Evolutionary conservation across 352 stramenopile genomes (phyloP).

Genomic region (Phytophthora colocasiae): DNA sequence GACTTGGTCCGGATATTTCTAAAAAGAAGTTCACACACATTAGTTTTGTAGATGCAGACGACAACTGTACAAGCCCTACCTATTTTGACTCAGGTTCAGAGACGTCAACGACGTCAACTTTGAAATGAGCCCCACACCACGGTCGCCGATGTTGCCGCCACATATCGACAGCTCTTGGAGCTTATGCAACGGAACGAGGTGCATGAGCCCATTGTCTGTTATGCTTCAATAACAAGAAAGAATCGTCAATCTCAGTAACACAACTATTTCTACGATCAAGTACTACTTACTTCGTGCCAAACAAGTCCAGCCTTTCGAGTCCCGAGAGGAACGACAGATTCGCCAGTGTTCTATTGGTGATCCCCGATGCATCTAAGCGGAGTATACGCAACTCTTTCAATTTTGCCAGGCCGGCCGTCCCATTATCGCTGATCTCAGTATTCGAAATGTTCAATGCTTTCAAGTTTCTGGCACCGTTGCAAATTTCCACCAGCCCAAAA

Average conservation of each 20-base stretch:
- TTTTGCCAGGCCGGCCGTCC: conserved; percentile 52
- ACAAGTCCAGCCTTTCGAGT: conserved; percentile 74
- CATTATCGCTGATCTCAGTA: conserved; percentile 73
- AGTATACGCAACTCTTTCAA: conserved; percentile 67
- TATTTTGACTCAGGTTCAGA: conserved; percentile 88
- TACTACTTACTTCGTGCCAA: conserved; percentile 66
- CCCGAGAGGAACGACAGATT: conserved; percentile 61
- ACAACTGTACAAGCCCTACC: conserved; percentile 25
- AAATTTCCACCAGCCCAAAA: conserved; percentile 65
- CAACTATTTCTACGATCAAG: not conserved
- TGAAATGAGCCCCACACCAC: conserved; percentile 77
- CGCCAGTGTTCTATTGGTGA: conserved; percentile 69
- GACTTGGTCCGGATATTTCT: conserved; percentile 82
- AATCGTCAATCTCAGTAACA: conserved; percentile 7
- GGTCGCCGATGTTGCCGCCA: conserved; percentile 69
- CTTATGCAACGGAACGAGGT: conserved; percentile 56
- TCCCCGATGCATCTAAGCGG: conserved; percentile 64
- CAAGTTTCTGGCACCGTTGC: conserved; percentile 49
- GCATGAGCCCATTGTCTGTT: conserved; percentile 72
- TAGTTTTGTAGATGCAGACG: no score
- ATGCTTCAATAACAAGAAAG: conserved; percentile 43
- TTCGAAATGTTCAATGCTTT: conserved; percentile 71
- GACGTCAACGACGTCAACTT: conserved; percentile 74
- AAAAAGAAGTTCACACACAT: not conserved
- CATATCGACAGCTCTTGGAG: conserved; percentile 76